Percentiles rank a stretch among this genome's conserved stretches.
Conservation (phyloP, 2,329 filamentous ascomycete species). For the Parastagonospora nodorum region DNA sequence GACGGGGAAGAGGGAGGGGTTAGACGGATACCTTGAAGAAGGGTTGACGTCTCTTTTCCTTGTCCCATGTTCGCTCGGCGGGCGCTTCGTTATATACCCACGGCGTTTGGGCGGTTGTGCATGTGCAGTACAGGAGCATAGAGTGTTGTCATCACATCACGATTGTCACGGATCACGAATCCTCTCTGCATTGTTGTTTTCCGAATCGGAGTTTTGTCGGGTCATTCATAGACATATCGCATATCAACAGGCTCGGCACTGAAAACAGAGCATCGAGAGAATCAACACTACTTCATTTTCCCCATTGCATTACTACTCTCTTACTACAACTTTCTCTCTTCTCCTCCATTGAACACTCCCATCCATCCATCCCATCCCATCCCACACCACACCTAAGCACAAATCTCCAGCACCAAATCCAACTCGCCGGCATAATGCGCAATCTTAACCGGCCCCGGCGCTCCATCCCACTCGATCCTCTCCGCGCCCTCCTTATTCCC, state of each 20-base stretch:
- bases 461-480: constrained; percentile 21
- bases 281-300: neutral
- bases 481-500: constrained; percentile 11
- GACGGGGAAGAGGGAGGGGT: constrained; percentile 38
- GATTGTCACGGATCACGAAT: neutral
- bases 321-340: neutral
- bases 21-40: constrained; percentile 12
- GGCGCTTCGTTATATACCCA: constrained; percentile 8
- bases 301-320: neutral
- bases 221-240: neutral
- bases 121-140: neutral
- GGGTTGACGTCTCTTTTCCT: neutral
- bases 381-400: constrained; percentile 7
- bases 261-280: neutral
- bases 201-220: too few species aligned
- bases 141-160: neutral
- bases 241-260: neutral
- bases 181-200: neutral
- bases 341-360: neutral
- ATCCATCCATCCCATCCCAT: too few species aligned
- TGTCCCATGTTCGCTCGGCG: neutral
- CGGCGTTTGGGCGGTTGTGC: constrained; percentile 3
- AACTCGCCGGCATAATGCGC: constrained; percentile 18
- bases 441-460: constrained; percentile 14
- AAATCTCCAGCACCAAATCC: constrained; percentile 21